Percentiles rank a stretch among this genome's conserved stretches.
These are phyloP conservation scores for Penicillium vulpinum DNA, from an alignment of 2,329 filamentous ascomycete genomes.

Conservation along the genomic window DNA sequence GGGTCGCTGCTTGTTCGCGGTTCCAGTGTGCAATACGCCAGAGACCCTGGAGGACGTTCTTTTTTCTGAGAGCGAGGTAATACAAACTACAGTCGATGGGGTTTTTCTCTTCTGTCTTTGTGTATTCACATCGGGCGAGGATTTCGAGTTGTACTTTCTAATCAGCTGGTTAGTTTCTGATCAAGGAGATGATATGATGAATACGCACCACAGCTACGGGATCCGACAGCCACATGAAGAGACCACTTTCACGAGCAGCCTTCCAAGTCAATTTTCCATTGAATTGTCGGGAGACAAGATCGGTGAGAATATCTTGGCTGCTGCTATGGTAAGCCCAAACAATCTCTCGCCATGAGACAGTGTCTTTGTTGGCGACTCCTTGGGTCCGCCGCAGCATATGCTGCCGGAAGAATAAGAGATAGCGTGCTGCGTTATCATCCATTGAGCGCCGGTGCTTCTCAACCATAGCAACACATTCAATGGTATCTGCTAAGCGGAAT, in stretches of 20 bases:
- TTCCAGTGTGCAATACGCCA: constrained; percentile 96
- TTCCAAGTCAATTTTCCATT: constrained; percentile 81
- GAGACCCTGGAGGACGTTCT: constrained; percentile 81
- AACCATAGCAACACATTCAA: constrained; percentile 80
- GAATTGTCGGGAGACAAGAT: constrained; percentile 78
- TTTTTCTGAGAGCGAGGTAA: constrained; percentile 89
- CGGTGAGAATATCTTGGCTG: constrained; percentile 82
- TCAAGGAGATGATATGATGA: not conserved
- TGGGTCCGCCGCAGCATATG: constrained; percentile 69
- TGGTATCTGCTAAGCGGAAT: constrained; percentile 78
- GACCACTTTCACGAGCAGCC: constrained; percentile 78
- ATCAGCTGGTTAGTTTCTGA: not conserved
- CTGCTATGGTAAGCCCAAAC: constrained; percentile 48
- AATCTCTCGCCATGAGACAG: constrained; percentile 54
- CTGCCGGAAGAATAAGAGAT: constrained; percentile 83
- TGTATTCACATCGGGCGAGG: constrained; percentile 93
- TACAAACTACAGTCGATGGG: constrained; percentile 88
- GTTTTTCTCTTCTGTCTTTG: constrained; percentile 80
- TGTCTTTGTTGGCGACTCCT: constrained; percentile 62
- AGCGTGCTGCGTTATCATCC: constrained; percentile 85
- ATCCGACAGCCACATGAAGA: constrained; percentile 95
- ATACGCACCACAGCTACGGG: constrained; percentile 67
- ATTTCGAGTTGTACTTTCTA: constrained; percentile 78
- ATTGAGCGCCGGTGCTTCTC: constrained; percentile 85
- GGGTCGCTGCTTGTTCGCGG: constrained; percentile 77